Base-by-base conservation (phyloP, 768 basidiomycete species). In the Tylopilus intermedius region DNA sequence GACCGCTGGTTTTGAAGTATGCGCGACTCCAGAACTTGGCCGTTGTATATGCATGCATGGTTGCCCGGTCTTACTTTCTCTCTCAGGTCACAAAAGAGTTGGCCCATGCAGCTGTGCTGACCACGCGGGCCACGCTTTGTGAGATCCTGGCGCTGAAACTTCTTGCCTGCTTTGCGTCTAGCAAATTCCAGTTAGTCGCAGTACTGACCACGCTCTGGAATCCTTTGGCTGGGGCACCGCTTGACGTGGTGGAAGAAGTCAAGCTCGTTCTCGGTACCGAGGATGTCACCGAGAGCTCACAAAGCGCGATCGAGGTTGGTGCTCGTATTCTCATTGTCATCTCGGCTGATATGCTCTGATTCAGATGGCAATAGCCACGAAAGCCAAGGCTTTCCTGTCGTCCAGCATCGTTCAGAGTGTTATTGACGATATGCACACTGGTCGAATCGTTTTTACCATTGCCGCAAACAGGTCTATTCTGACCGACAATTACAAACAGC, bases 131-230 rank as follows among this genome's bases (percentile, higher is more conserved):
- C 4, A 83, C 77, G 29, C 76, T 94, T 9, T 94, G 91, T 69
- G 92, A 96, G 66, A 80, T 96, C 14, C 69, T 96, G 18, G 92
- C 94, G 8, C 83, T 91, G 74, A 96, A 96, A 63, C 79, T 94
- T 22, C 75, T 94, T 10, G 81, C 78, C 21, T 77, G 78, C 30
- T 94, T 89, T 62, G 84, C 88, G 1, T 78, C 79, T 5, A 81
- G 83, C 59, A 79, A 88, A 63, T 78, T 93, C n/a, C 81, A 87
- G 51, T 76, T 94, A 18, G 80, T 71, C 18, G 83, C 87, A 8
- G 86, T 89, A 26, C 71, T 97, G 47, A 93, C 89, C 0, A 84
- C 83, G 0, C 80, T 78, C 51, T 96, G 90, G 88, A 89, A 84
- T 65, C 89, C 93, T 2, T 79, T 95, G 47, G 79, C 86, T 32